Conservation (phyloP, 140 eudicot species). For the Erigeron philadelphicus region DNA sequence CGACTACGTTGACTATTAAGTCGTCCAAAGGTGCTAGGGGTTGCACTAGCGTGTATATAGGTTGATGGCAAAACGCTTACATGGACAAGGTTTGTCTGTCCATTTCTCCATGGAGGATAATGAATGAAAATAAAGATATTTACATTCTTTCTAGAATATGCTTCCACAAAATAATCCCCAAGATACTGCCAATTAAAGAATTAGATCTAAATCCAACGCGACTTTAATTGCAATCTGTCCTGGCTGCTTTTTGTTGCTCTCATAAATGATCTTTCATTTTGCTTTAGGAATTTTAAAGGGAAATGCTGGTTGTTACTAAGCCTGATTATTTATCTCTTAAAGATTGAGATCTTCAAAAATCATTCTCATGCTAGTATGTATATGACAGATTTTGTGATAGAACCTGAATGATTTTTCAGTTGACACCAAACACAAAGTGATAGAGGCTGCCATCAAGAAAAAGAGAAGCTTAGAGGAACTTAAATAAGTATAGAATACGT, state of each 20-base stretch:
- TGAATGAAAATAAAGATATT: neutral
- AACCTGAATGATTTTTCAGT: neutral
- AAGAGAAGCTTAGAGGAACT: too few species aligned
- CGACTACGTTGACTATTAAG: too few species aligned
- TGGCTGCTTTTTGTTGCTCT: too few species aligned
- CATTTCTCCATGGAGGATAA: neutral
- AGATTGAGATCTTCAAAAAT: too few species aligned
- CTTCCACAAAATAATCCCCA: neutral
- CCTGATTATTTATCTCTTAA: too few species aligned
- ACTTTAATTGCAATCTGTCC: neutral
- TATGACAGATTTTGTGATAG: neutral
- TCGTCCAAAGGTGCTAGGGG: neutral
- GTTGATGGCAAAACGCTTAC: neutral
- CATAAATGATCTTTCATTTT: too few species aligned
- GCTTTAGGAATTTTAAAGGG: too few species aligned
- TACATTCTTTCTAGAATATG: neutral
- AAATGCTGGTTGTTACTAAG: too few species aligned
- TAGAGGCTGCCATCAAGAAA: too few species aligned
- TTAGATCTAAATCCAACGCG: neutral
- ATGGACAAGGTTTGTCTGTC: neutral
- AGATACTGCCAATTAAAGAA: neutral
- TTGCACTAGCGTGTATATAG: neutral
- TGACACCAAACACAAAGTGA: constrained; percentile 13
- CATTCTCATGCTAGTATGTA: neutral
- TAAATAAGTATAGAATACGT: neutral